Base-by-base conservation (phyloP, 2,329 filamentous ascomycete genomes). In the Clarireedia paspali region DNA sequence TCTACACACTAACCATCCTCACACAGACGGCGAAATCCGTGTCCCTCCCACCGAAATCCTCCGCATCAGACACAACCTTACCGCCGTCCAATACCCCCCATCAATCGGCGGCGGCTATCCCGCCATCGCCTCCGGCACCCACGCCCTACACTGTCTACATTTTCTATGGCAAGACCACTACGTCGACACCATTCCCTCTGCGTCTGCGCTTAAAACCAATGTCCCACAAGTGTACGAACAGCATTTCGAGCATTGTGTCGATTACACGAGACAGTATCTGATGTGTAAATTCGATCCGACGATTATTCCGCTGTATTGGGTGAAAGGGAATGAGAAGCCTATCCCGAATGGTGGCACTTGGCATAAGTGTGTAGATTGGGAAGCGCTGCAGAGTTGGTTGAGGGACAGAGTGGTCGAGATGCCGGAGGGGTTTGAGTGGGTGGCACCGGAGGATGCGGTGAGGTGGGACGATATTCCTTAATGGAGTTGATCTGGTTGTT, bases 81-180 rank as follows among this genome's bases (percentile, higher is more conserved):
- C 39, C 15, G n/a, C 12, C 5, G n/a, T 10, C n/a, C 24, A 36
- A n/a, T 52, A 5, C 12, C 26, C 47, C 17, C 15, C 27, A 5
- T 36, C 20, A 12, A 17, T 39, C 23, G 47, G 47, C 2, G 54
- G 54, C n/a, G 54, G 53, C n/a, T 55, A 55, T 23, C 34, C 48
- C 5, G 53, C 47, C 12, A 49, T 49, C 24, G 40, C 53, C 26
- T 42, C 40, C 17, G 53, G 53, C 15, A 50, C 53, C 10, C 53
- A 55, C n/a, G 34, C 23, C 20, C 34, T 55, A 5, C 55, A 57
- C 42, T 57, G 55, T 39, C 38, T 57, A 5, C 38, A 47, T 34
- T 57, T 34, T n/a, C 39, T 57, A 34, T 57, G 50, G 55, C 49
- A 49, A n/a, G 55, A 57, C n/a, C 49, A 57, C 39, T 45, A 57